Conservation (phyloP, 73 alveolate genomes). For the Urostyla sp. region DNA sequence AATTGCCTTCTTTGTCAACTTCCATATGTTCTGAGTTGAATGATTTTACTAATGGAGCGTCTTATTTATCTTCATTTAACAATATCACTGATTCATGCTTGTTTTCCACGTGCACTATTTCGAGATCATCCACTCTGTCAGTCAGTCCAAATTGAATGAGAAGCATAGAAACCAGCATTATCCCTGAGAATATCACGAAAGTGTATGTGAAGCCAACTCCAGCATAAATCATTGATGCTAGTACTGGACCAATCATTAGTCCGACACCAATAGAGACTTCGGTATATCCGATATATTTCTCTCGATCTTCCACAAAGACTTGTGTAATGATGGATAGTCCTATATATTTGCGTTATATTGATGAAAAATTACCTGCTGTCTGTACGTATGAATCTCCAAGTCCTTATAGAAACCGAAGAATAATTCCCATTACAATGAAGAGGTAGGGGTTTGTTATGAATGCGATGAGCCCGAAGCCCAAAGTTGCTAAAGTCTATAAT, state of each 20-base stretch:
- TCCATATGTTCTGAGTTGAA: no score
- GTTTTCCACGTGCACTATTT: no score
- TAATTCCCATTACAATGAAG: slow-evolving; percentile 1
- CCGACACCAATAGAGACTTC: slow-evolving; percentile 74
- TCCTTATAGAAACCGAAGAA: slow-evolving; percentile 55
- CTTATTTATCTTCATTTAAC: no score
- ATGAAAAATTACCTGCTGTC: slow-evolving; percentile 6
- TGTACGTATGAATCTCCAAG: slow-evolving; percentile 49
- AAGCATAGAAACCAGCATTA: background rate
- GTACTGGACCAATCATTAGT: slow-evolving; percentile 71
- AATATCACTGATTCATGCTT: no score
- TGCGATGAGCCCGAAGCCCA: slow-evolving; percentile 12
- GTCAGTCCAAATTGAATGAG: no score
- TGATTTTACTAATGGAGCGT: no score
- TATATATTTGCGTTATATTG: no score
- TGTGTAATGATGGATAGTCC: slow-evolving; percentile 60
- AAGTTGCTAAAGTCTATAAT: slow-evolving; percentile 15
- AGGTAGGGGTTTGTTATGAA: background rate
- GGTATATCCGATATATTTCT: slow-evolving; percentile 64
- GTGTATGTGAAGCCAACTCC: slow-evolving; percentile 50
- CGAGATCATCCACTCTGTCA: no score
- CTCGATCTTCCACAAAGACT: slow-evolving; percentile 63
- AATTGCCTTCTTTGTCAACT: no score
- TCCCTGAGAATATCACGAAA: slow-evolving; percentile 17
- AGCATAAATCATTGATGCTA: slow-evolving; percentile 58